Conservation (phyloP, 129 eudicot species). For the Lonicera japonica region DNA sequence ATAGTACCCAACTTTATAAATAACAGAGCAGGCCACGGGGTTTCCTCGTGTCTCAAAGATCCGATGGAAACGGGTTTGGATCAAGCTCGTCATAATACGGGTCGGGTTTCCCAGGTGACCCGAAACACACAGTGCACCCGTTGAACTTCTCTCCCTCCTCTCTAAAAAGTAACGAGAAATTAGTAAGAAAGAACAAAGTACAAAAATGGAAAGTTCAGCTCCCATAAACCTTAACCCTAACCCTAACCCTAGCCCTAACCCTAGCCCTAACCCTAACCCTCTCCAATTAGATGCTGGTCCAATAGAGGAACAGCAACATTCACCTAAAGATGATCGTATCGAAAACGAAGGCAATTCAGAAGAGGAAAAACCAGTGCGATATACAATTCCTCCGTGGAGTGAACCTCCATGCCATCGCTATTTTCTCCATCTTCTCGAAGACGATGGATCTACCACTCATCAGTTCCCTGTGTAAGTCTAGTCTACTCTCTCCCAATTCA, state of each 20-base stretch:
- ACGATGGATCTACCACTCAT: conserved; percentile 53
- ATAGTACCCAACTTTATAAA: no score
- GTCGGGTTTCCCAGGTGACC: no score
- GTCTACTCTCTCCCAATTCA: background rate
- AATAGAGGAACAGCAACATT: conserved; percentile 1
- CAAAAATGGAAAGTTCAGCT: conserved; percentile 51
- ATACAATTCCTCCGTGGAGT: conserved; percentile 81
- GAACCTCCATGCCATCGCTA: conserved; percentile 60
- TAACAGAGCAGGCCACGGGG: no score
- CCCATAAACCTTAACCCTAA: no score
- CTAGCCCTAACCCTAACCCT: background rate
- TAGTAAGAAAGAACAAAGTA: no score
- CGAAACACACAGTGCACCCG: no score
- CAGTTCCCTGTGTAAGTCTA: conserved; percentile 76
- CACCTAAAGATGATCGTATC: background rate
- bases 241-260: no score
- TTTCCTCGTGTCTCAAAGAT: no score
- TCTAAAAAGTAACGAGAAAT: no score
- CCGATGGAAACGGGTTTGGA: no score
- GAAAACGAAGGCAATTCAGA: conserved; percentile 4
- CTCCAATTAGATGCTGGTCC: background rate
- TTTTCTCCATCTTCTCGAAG: conserved; percentile 76
- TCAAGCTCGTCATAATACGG: no score
- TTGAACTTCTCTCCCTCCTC: no score
- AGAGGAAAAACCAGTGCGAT: conserved; percentile 23